Evolutionary conservation across 208 protist species (phyloP).

Genomic region (Eutreptiella sp.): DNA sequence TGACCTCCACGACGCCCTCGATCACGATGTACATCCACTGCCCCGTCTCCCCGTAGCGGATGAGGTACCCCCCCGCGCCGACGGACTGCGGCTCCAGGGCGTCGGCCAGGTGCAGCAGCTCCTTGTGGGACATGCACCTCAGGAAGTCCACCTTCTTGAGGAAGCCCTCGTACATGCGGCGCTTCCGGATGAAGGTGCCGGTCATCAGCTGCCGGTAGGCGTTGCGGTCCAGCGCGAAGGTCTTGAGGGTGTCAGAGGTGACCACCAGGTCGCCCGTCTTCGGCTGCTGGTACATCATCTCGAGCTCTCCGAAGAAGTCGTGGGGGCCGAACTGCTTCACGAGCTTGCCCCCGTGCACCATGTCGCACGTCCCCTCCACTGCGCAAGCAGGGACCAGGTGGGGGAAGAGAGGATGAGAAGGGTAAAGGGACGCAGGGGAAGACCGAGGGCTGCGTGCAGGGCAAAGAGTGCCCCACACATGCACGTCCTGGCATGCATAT

Average conservation of each 20-base stretch:
- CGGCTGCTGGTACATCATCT: slow-evolving; percentile 13
- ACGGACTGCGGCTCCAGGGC: slow-evolving; percentile 50
- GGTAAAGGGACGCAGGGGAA: too few relatives aligned
- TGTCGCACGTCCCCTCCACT: too few relatives aligned
- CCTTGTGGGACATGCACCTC: slow-evolving; percentile 26
- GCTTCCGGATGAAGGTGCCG: slow-evolving; percentile 50
- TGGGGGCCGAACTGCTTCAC: neutral
- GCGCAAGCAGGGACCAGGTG: too few relatives aligned
- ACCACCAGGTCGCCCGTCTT: neutral
- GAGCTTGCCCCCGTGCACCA: neutral
- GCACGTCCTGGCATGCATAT: too few relatives aligned
- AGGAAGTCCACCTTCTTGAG: slow-evolving; percentile 48
- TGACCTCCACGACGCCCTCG: slow-evolving; percentile 53
- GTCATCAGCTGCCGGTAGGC: slow-evolving; percentile 62
- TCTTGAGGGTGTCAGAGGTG: slow-evolving; percentile 35
- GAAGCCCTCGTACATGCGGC: slow-evolving; percentile 47
- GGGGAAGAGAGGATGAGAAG: too few relatives aligned
- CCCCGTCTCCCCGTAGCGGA: slow-evolving; percentile 44
- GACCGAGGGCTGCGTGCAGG: too few relatives aligned
- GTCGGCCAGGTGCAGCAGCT: slow-evolving; percentile 48
- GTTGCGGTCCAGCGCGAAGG: slow-evolving; percentile 53
- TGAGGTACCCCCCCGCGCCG: slow-evolving; percentile 48
- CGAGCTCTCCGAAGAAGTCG: slow-evolving; percentile 23
- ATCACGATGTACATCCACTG: slow-evolving; percentile 63
- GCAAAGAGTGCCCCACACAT: too few relatives aligned